Percentiles rank a stretch among this genome's conserved stretches.
phyloP scores from a whole-genome alignment of 371 early-diverging fungal species.

The Apophysomyces sp. region DNA sequence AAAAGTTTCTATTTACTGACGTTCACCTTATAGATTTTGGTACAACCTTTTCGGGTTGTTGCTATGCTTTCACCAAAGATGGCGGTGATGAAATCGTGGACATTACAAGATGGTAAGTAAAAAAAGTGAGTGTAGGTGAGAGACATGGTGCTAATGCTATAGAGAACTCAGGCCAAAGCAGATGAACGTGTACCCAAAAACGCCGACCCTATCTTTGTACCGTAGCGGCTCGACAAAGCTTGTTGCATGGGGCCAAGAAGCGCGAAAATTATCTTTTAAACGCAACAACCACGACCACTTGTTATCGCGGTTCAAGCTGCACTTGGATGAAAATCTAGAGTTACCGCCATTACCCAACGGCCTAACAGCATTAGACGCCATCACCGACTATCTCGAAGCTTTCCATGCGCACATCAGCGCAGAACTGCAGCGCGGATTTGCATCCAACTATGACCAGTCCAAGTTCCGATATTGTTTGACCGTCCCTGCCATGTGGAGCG shows the following conservation, averaged over 20 bases:
- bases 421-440: slow-evolving; percentile 46
- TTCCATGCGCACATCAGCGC: slow-evolving; percentile 44
- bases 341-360: slow-evolving; percentile 32
- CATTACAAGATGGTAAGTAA: slow-evolving; percentile 43
- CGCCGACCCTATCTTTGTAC: slow-evolving; percentile 45
- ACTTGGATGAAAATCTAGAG: slow-evolving; percentile 44
- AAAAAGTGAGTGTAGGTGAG: not conserved
- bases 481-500: slow-evolving; percentile 55
- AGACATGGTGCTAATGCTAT: not conserved
- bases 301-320: slow-evolving; percentile 43
- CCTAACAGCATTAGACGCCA: slow-evolving; percentile 33
- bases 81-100: slow-evolving; percentile 50
- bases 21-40: slow-evolving; percentile 61
- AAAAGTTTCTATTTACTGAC: too few species aligned
- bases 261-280: slow-evolving; percentile 38
- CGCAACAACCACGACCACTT: slow-evolving; percentile 41
- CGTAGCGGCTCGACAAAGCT: slow-evolving; percentile 43
- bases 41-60: slow-evolving; percentile 55
- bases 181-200: slow-evolving; percentile 49
- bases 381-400: slow-evolving; percentile 46
- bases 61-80: slow-evolving; percentile 51
- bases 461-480: slow-evolving; percentile 50
- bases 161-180: slow-evolving; percentile 38
- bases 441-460: slow-evolving; percentile 44
- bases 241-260: slow-evolving; percentile 51